Percentiles rank a stretch among this genome's conserved stretches.
phyloP scores from a whole-genome alignment of 257 asterid species.

The Salvia miltiorrhiza region DNA sequence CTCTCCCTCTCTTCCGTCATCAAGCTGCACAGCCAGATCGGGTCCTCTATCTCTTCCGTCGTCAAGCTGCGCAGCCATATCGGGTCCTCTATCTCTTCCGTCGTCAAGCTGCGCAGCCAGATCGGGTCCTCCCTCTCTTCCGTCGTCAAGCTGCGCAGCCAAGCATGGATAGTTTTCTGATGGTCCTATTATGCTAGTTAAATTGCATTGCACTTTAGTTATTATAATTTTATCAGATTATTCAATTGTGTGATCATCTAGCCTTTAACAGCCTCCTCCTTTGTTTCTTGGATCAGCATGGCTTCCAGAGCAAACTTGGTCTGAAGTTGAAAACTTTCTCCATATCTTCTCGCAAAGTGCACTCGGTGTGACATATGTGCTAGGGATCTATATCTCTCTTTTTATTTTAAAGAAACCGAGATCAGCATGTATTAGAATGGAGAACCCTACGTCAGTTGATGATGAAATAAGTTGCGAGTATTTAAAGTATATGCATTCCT shows the following conservation, averaged over 20 bases:
- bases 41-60: too few species aligned
- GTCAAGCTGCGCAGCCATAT: too few species aligned
- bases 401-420: conserved; percentile 2
- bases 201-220: conserved; percentile 29
- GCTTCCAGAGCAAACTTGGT: conserved; percentile 27
- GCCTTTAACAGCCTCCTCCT: conserved; percentile 21
- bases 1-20: too few species aligned
- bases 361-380: conserved; percentile 13
- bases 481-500: background rate
- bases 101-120: too few species aligned
- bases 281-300: conserved; percentile 30
- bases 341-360: conserved; percentile 21
- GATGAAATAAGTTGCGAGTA: background rate
- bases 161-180: conserved; percentile 26
- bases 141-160: too few species aligned
- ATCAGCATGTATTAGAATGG: conserved; percentile 16
- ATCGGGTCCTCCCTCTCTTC: too few species aligned
- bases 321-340: conserved; percentile 24
- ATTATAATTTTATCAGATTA: background rate
- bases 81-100: too few species aligned
- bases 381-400: conserved; percentile 8
- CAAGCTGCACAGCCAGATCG: too few species aligned
- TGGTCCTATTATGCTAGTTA: conserved; percentile 26
- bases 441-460: conserved; percentile 13
- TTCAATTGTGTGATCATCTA: conserved; percentile 20